phyloP scores from a whole-genome alignment of 2,329 filamentous ascomycete species.

The Botrytis paeoniae region DNA sequence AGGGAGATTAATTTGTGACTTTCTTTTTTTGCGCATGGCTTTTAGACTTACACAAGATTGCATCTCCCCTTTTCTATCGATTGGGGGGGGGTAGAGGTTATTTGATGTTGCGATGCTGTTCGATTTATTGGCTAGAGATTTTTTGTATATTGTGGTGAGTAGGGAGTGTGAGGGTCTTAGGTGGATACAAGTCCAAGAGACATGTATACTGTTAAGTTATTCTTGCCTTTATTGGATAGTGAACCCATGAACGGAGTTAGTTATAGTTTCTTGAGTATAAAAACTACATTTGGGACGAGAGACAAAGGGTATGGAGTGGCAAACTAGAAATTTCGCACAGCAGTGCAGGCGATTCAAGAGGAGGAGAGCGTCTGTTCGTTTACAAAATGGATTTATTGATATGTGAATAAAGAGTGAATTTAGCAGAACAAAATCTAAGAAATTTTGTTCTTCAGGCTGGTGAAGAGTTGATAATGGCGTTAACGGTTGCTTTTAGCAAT shows the following conservation, averaged over 20 bases:
- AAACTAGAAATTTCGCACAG: no score
- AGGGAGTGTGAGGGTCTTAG: neutral
- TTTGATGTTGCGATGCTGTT: no score
- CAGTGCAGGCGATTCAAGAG: neutral
- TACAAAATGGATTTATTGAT: no score
- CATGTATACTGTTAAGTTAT: no score
- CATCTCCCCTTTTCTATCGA: no score
- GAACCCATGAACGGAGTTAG: neutral
- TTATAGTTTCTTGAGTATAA: no score
- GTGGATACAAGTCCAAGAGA: neutral
- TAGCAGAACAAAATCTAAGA: rapidly evolving
- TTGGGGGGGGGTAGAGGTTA: no score
- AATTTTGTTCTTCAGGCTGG: rapidly evolving
- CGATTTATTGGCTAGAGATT: no score
- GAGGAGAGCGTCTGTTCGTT: neutral
- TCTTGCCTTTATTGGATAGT: neutral
- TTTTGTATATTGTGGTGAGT: neutral
- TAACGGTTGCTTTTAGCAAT: rapidly evolving
- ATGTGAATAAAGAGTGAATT: neutral
- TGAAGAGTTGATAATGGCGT: neutral
- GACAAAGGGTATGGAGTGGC: no score
- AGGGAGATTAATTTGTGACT: neutral
- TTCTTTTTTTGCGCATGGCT: neutral
- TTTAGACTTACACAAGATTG: no score
- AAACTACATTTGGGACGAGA: no score